Conservation (phyloP, 441 rosid genomes). For the Gossypium schwendimanii region DNA sequence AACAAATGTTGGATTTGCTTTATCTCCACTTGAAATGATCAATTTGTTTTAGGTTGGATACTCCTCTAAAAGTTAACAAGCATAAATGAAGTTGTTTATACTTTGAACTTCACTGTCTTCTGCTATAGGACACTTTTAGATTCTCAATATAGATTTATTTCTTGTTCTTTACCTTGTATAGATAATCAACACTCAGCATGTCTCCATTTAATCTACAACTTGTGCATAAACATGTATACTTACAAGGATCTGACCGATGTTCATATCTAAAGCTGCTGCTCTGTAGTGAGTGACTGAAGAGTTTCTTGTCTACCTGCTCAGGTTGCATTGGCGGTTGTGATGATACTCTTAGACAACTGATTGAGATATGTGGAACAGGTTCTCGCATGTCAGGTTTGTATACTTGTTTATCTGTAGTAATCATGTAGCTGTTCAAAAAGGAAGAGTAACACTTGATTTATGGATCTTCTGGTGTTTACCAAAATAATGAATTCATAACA, state of each 20-base stretch:
- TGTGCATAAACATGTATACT: neutral
- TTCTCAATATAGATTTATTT: neutral
- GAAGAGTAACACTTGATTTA: neutral
- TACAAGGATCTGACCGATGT: neutral
- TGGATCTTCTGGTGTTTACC: neutral
- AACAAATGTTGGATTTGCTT: neutral
- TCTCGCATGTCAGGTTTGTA: constrained; percentile 69
- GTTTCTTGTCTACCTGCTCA: constrained; percentile 23
- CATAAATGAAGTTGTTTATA: neutral
- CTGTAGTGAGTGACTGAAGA: neutral
- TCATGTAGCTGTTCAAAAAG: neutral
- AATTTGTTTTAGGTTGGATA: neutral
- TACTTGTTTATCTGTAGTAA: neutral
- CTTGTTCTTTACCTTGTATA: neutral
- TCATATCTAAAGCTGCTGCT: neutral
- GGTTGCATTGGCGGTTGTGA: constrained; percentile 98
- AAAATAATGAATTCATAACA: neutral
- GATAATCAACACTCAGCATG: neutral
- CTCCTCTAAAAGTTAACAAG: neutral
- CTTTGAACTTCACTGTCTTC: neutral
- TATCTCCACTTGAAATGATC: neutral
- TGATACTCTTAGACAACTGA: constrained; percentile 63
- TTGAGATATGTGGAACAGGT: constrained; percentile 92
- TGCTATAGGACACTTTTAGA: neutral
- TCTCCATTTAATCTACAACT: neutral